phyloP scores from a whole-genome alignment of 192 early-diverging fungal genomes.

The Backusella psychrophila region DNA sequence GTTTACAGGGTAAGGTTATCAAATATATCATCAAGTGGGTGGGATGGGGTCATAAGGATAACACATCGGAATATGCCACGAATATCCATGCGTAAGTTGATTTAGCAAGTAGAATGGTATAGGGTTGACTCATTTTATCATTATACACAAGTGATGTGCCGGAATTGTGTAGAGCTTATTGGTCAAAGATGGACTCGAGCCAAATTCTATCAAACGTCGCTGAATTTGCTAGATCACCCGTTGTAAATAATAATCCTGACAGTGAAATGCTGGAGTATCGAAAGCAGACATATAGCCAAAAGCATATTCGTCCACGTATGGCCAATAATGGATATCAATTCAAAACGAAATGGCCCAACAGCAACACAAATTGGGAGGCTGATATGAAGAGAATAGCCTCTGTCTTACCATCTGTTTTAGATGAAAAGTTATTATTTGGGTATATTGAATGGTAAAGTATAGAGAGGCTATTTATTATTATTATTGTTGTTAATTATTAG shows the following conservation, averaged over 20 bases:
- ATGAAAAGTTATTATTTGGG: background rate
- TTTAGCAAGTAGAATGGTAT: background rate
- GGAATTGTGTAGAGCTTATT: constrained; percentile 3
- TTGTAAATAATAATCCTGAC: background rate
- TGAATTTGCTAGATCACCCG: background rate
- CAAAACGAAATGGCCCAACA: background rate
- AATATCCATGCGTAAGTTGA: constrained; percentile 8
- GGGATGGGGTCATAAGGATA: background rate
- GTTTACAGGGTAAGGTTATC: background rate
- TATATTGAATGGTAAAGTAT: constrained; percentile 9
- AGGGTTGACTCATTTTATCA: background rate
- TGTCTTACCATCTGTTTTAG: background rate
- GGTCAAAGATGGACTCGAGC: background rate
- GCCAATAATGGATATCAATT: background rate
- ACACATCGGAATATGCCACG: background rate
- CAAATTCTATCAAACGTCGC: background rate
- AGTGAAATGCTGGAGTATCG: background rate
- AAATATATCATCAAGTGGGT: constrained; percentile 13
- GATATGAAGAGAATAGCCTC: background rate
- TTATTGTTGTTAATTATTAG: background rate
- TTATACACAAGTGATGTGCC: constrained; percentile 1
- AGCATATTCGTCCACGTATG: background rate
- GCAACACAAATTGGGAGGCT: background rate
- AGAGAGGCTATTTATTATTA: background rate
- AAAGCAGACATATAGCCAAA: background rate